Conservation (phyloP, 1,139 yeast genomes). For the Pichia sp. region DNA sequence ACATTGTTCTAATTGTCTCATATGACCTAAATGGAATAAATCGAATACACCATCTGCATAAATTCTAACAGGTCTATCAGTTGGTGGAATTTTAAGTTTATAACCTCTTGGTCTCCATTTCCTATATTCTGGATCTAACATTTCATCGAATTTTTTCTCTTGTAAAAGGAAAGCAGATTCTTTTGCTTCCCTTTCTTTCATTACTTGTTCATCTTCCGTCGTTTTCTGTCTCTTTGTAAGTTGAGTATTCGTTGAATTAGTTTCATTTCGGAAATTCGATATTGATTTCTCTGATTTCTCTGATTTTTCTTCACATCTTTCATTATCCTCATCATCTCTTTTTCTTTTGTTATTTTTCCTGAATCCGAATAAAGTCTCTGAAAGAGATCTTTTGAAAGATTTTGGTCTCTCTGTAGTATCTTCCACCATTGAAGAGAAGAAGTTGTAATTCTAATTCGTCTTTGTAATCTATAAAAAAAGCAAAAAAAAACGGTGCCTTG, state of each 20-base stretch:
- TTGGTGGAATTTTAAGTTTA: slow-evolving; percentile 73
- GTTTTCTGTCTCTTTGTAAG: not conserved
- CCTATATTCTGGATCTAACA: slow-evolving; percentile 50
- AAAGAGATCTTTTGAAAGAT: slow-evolving; percentile 12
- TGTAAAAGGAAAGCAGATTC: slow-evolving; percentile 10
- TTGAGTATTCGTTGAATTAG: not conserved
- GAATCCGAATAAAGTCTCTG: slow-evolving; percentile 10
- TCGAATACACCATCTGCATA: slow-evolving; percentile 99
- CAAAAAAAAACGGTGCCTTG: too few species aligned
- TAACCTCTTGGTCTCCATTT: slow-evolving; percentile 68
- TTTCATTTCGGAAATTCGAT: too few species aligned
- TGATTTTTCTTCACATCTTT: not conserved
- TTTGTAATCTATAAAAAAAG: too few species aligned
- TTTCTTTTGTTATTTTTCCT: slow-evolving; percentile 6
- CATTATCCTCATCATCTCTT: slow-evolving; percentile 7
- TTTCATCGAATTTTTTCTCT: slow-evolving; percentile 25
- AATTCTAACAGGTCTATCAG: slow-evolving; percentile 77
- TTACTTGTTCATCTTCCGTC: slow-evolving; percentile 9
- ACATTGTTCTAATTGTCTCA: slow-evolving; percentile 95
- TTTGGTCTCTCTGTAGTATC: not conserved
- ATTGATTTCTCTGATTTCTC: not conserved
- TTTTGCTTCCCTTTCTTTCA: slow-evolving; percentile 11
- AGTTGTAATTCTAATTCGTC: too few species aligned
- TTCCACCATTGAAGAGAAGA: not conserved
- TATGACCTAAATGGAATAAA: slow-evolving; percentile 91